Evolutionary conservation across 371 early-diverging fungal species (phyloP).

Genomic region (Rhizopus arrhizus): DNA sequence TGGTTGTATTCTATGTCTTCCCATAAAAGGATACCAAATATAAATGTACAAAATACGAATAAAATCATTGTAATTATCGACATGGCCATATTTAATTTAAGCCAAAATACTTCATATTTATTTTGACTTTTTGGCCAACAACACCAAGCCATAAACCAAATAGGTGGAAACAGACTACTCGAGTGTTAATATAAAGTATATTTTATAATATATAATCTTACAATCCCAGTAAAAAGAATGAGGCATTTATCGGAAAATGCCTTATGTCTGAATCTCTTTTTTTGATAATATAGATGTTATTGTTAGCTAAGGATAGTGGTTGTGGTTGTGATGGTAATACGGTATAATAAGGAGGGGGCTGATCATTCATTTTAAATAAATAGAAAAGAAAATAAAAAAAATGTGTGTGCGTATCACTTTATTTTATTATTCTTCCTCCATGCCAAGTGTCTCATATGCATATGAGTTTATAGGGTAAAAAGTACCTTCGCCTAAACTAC

Average conservation of each 20-base stretch:
- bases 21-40: not conserved
- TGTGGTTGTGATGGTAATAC: not conserved
- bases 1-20: conserved; percentile 1
- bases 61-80: conserved; percentile 7
- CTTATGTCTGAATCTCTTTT: not conserved
- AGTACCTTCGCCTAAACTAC: conserved; percentile 44
- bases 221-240: conserved; percentile 26
- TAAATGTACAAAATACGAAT: not conserved
- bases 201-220: conserved; percentile 8
- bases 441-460: conserved; percentile 48
- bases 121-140: conserved; percentile 17
- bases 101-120: conserved; percentile 27
- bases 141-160: conserved; percentile 25
- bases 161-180: conserved; percentile 21
- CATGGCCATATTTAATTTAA: conserved; percentile 18
- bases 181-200: not conserved
- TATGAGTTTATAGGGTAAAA: conserved; percentile 50
- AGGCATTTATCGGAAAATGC: conserved; percentile 17
- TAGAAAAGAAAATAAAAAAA: not conserved
- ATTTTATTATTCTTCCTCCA: conserved; percentile 21
- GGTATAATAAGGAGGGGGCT: not conserved
- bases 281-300: not conserved
- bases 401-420: not conserved
- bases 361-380: not conserved
- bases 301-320: not conserved